phyloP scores from a whole-genome alignment of 179 eudicot species.

The Heliamphora pulchella region DNA sequence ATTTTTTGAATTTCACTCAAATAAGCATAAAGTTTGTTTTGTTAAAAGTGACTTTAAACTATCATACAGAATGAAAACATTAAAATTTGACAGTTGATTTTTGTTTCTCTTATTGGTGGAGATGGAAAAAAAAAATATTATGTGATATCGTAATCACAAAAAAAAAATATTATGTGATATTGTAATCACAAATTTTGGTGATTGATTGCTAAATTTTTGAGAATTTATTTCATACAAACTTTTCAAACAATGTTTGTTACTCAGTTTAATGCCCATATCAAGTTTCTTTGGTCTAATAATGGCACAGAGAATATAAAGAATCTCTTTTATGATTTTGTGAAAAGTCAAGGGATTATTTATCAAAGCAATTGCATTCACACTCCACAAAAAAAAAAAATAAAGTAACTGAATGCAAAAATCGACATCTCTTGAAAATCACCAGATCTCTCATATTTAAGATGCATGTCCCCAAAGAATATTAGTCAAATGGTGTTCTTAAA shows the following conservation, averaged over 20 bases:
- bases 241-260: background rate
- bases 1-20: too few relatives aligned
- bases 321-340: background rate
- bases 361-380: background rate
- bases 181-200: too few relatives aligned
- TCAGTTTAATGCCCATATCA: background rate
- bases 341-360: background rate
- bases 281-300: background rate
- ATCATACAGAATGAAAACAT: too few relatives aligned
- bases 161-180: too few relatives aligned
- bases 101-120: too few relatives aligned
- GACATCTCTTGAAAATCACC: background rate
- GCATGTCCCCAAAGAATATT: background rate
- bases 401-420: background rate
- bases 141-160: too few relatives aligned
- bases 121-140: too few relatives aligned
- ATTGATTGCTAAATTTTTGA: too few relatives aligned
- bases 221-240: background rate
- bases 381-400: background rate
- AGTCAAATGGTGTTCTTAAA: constrained; percentile 10
- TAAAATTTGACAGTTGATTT: too few relatives aligned
- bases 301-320: background rate
- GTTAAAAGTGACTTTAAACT: too few relatives aligned
- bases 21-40: too few relatives aligned
- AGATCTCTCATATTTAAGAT: background rate